Conservation (phyloP, 2,329 filamentous ascomycete genomes). For the Microcyclosporella mali region DNA sequence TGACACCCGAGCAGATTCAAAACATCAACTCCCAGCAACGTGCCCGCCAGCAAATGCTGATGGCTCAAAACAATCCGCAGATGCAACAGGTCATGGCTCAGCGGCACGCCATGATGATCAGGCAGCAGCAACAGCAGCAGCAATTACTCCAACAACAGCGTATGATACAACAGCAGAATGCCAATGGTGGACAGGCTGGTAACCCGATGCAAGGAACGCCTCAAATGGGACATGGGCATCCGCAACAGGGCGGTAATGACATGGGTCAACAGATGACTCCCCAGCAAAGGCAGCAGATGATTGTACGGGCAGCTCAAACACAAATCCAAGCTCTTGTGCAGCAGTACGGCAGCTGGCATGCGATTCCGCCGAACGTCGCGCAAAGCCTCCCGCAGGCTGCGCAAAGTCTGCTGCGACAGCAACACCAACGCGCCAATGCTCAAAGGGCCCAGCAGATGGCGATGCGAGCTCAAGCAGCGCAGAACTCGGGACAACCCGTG, state of each 20-base stretch:
- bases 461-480: conserved; percentile 16
- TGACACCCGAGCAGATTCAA: conserved; percentile 31
- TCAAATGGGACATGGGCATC: conserved; percentile 20
- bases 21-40: conserved; percentile 32
- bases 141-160: conserved; percentile 17
- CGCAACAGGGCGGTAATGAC: conserved; percentile 21
- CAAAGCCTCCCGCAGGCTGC: conserved; percentile 11
- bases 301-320: conserved; percentile 18
- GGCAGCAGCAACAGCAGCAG: conserved; percentile 23
- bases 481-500: conserved; percentile 17
- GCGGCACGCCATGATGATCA: conserved; percentile 17
- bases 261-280: conserved; percentile 17
- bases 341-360: conserved; percentile 16
- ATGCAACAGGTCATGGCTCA: conserved; percentile 21
- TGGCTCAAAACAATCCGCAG: conserved; percentile 18
- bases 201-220: conserved; percentile 17
- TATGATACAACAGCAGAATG: conserved; percentile 19
- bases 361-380: conserved; percentile 19
- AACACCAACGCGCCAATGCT: conserved; percentile 19
- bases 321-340: conserved; percentile 14
- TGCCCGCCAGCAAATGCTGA: conserved; percentile 24
- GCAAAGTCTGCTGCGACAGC: conserved; percentile 19
- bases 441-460: conserved; percentile 19
- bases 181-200: conserved; percentile 13
- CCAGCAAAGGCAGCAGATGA: conserved; percentile 18